These are phyloP conservation scores for Cystobasidium tubakii DNA, from an alignment of 768 basidiomycete genomes.

Conservation along the genomic window DNA sequence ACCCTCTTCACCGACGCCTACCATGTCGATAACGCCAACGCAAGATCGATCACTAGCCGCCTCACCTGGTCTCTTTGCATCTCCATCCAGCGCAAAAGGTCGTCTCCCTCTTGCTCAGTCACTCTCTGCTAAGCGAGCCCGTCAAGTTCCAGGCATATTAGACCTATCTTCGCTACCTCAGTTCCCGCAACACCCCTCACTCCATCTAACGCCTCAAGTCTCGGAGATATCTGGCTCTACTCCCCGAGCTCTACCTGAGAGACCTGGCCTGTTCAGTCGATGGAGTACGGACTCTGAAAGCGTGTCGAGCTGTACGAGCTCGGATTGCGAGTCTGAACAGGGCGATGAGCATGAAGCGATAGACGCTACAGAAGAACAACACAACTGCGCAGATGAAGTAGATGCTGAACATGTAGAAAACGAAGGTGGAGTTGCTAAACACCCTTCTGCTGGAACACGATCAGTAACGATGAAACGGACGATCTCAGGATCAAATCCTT, in stretches of 20 bases:
- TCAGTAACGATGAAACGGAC: neutral
- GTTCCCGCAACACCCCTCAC: neutral
- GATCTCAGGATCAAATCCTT: neutral
- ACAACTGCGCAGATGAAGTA: neutral
- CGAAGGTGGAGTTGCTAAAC: neutral
- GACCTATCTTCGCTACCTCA: slow-evolving; percentile 26
- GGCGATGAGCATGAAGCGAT: neutral
- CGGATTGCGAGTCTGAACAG: neutral
- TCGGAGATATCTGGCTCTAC: slow-evolving; percentile 17
- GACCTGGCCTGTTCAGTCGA: slow-evolving; percentile 25
- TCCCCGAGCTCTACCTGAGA: neutral
- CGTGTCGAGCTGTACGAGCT: slow-evolving; percentile 17
- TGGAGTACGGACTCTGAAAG: slow-evolving; percentile 24
- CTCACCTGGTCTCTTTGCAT: neutral
- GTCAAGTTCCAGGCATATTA: slow-evolving; percentile 4
- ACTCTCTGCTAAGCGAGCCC: slow-evolving; percentile 9
- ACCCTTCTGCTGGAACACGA: neutral
- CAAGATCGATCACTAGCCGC: neutral
- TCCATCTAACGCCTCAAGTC: slow-evolving; percentile 5
- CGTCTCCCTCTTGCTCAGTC: neutral
- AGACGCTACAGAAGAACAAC: neutral
- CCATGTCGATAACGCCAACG: neutral
- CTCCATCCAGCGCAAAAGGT: neutral
- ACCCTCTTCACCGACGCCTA: neutral
- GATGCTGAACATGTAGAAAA: neutral